phyloP scores from a whole-genome alignment of 2,329 filamentous ascomycete species.

The Lasiodiplodia citricola region DNA sequence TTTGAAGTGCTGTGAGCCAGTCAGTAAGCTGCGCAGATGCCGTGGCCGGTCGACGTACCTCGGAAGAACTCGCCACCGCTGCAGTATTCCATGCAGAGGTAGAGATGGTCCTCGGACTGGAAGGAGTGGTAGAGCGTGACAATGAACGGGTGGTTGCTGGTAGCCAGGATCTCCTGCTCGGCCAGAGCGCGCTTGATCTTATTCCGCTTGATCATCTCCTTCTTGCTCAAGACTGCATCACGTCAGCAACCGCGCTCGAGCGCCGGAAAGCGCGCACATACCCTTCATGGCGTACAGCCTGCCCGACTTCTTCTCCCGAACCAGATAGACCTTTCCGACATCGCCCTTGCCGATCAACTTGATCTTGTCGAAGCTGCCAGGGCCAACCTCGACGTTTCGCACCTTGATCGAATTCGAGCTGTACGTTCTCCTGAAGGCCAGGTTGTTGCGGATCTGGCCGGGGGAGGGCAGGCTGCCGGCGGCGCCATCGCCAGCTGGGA shows the following conservation, averaged over 20 bases:
- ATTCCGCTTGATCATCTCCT: constrained; percentile 99
- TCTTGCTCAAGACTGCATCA: constrained; percentile 87
- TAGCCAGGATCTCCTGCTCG: constrained; percentile 96
- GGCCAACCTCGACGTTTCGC: constrained; percentile 93
- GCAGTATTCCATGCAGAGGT: constrained; percentile 99
- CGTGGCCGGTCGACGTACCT: constrained; percentile 45
- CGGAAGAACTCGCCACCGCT: constrained; percentile 98
- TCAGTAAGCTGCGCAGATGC: constrained; percentile 23
- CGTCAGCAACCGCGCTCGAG: constrained; percentile 35
- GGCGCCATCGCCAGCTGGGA: constrained; percentile 46
- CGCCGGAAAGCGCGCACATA: constrained; percentile 50
- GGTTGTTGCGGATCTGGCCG: constrained; percentile 66
- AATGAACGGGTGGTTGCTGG: constrained; percentile 98
- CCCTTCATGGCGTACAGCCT: constrained; percentile 98
- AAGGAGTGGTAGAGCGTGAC: constrained; percentile 99
- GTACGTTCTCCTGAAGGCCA: constrained; percentile 91
- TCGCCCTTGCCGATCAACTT: constrained; percentile 99
- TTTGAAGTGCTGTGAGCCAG: constrained; percentile 72
- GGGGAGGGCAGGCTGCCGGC: constrained; percentile 66
- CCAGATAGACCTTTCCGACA: constrained; percentile 97
- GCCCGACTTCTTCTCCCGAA: constrained; percentile 96
- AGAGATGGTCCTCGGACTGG: constrained; percentile 97
- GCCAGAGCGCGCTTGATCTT: constrained; percentile 99
- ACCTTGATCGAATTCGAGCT: constrained; percentile 99
- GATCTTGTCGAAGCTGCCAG: constrained; percentile 98